These are phyloP conservation scores for Aspergillus spinulosporus DNA, from an alignment of 2,329 filamentous ascomycete species.

Conservation along the genomic window DNA sequence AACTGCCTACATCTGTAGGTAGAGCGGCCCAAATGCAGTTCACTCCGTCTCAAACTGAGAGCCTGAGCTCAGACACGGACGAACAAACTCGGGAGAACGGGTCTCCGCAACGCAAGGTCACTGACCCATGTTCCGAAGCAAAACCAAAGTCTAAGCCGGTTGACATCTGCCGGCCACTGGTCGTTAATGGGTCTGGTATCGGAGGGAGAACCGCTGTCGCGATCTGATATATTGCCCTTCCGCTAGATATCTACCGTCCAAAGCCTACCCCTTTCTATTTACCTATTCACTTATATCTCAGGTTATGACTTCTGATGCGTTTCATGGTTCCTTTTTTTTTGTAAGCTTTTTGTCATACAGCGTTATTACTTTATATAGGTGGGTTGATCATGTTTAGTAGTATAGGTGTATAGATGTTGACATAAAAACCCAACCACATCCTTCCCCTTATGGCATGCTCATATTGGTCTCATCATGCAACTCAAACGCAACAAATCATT, in stretches of 20 bases:
- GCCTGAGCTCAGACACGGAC: constrained; percentile 5
- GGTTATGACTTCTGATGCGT: no score
- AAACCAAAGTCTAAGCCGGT: constrained; percentile 1
- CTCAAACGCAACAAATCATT: not conserved
- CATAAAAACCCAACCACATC: no score
- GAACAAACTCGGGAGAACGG: not conserved
- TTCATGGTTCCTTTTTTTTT: no score
- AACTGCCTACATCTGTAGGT: not conserved
- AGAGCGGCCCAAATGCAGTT: constrained; percentile 4
- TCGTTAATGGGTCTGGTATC: constrained; percentile 36
- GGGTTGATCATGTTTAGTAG: no score
- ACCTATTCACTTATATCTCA: no score
- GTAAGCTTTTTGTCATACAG: no score
- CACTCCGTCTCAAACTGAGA: constrained; percentile 1
- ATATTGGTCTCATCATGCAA: no score
- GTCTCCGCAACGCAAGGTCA: not conserved
- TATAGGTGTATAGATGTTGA: not conserved
- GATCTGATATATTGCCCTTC: constrained; percentile 10
- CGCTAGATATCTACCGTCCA: not conserved
- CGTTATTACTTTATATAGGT: no score
- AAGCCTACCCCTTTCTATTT: no score
- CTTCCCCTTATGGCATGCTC: no score
- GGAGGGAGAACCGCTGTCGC: constrained; percentile 21
- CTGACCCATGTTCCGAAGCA: not conserved
- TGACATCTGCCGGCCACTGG: constrained; percentile 31